phyloP scores from a whole-genome alignment of 2,329 filamentous ascomycete genomes.

The Trichoderma sp. region DNA sequence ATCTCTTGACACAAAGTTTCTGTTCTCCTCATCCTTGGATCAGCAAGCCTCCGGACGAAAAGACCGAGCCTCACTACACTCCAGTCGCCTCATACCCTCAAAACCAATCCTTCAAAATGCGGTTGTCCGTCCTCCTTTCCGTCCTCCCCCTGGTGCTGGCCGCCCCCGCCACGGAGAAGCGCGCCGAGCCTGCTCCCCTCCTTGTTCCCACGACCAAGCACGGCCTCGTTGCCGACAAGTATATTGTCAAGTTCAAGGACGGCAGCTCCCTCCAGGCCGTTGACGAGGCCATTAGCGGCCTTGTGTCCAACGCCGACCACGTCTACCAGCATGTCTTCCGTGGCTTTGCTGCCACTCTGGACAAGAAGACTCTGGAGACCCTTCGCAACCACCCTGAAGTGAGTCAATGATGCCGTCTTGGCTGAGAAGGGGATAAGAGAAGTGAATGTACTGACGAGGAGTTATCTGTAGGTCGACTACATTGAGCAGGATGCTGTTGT shows the following conservation, averaged over 20 bases:
- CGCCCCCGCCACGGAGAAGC: slow-evolving; percentile 32
- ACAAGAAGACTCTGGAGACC: slow-evolving; percentile 31
- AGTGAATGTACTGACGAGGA: not conserved
- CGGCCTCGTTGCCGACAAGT: slow-evolving; percentile 35
- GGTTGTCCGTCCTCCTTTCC: slow-evolving; percentile 33
- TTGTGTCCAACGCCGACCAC: slow-evolving; percentile 33
- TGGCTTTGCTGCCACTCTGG: slow-evolving; percentile 36
- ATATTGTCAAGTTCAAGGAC: slow-evolving; percentile 40
- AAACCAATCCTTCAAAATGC: slow-evolving; percentile 31
- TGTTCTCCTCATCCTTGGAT: slow-evolving; percentile 22
- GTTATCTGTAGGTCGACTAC: slow-evolving; percentile 37
- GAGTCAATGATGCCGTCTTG: slow-evolving; percentile 8
- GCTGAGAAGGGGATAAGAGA: not conserved
- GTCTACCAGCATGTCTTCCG: slow-evolving; percentile 34
- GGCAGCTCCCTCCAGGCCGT: slow-evolving; percentile 28
- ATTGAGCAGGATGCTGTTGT: slow-evolving; percentile 44
- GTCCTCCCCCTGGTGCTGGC: slow-evolving; percentile 34
- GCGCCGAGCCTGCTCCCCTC: slow-evolving; percentile 36
- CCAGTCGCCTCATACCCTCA: not conserved
- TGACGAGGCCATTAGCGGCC: slow-evolving; percentile 29
- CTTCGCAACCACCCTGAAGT: slow-evolving; percentile 35
- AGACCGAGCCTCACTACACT: not conserved
- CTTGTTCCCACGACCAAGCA: slow-evolving; percentile 28
- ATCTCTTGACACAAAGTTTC: not conserved
- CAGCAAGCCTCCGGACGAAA: slow-evolving; percentile 13